Percentiles rank a stretch among this genome's conserved stretches.
These are phyloP conservation scores for Capsicum pubescens DNA, from an alignment of 257 asterid genomes.

Conservation along the genomic window DNA sequence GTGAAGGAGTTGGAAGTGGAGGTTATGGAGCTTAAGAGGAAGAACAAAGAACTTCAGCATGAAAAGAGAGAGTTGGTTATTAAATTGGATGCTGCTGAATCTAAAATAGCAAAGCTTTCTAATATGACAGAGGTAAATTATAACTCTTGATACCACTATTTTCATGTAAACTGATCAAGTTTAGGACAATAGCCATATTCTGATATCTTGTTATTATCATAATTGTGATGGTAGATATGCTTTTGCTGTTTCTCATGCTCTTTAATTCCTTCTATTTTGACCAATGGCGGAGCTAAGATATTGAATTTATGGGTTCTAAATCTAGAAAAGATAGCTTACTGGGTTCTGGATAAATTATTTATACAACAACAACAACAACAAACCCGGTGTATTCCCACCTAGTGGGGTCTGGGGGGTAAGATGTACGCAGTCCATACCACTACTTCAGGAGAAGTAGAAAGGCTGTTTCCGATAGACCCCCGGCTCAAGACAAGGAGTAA, in stretches of 20 bases:
- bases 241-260: neutral
- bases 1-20: conserved; percentile 81
- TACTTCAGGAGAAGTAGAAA: too few species aligned
- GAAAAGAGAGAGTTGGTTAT: conserved; percentile 83
- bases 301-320: neutral
- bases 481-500: too few species aligned
- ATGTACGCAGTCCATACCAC: too few species aligned
- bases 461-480: too few species aligned
- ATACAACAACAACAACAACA: too few species aligned
- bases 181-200: neutral
- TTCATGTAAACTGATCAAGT: conserved; percentile 20
- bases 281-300: neutral
- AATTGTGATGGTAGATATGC: neutral
- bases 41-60: conserved; percentile 91
- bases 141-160: neutral
- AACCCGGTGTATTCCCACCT: too few species aligned
- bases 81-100: conserved; percentile 78
- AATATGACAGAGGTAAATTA: conserved; percentile 85
- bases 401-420: too few species aligned
- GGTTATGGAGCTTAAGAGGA: conserved; percentile 87
- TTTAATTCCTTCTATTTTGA: conserved; percentile 4
- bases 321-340: neutral
- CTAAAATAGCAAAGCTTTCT: conserved; percentile 69
- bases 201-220: neutral
- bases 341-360: neutral